These are phyloP conservation scores for Aspergillus pseudoglaucus DNA, from an alignment of 2,329 filamentous ascomycete species.

Conservation along the genomic window DNA sequence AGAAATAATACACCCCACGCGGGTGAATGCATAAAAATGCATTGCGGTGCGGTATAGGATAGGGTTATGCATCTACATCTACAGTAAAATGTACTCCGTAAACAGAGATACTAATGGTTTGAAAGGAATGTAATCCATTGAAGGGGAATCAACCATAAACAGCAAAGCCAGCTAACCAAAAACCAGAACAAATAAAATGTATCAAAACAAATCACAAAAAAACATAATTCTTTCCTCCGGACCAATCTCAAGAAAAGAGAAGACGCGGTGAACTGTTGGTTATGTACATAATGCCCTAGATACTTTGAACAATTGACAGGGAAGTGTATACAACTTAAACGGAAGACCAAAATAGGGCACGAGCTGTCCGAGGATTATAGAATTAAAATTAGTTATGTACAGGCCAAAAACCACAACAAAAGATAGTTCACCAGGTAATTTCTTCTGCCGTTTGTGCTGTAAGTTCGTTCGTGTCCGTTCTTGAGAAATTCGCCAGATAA, in stretches of 20 bases:
- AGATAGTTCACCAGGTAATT: slow-evolving; percentile 7
- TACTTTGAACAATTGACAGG: background rate
- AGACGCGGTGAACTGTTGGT: slow-evolving; percentile 5
- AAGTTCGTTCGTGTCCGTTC: slow-evolving; percentile 8
- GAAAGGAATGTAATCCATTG: slow-evolving; percentile 26
- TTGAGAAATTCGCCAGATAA: slow-evolving; percentile 7
- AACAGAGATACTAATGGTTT: slow-evolving; percentile 2
- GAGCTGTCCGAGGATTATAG: slow-evolving; percentile 7
- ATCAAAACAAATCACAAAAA: slow-evolving; percentile 5
- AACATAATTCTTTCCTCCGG: background rate
- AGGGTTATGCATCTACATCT: background rate
- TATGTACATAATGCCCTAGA: background rate
- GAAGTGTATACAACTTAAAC: background rate
- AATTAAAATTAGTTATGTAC: slow-evolving; percentile 33
- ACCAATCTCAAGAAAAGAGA: no score
- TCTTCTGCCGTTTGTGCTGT: slow-evolving; percentile 14
- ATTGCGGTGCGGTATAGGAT: no score
- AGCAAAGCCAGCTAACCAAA: background rate
- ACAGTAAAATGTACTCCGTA: background rate
- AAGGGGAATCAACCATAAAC: slow-evolving; percentile 11
- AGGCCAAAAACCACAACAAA: slow-evolving; percentile 6
- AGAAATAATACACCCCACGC: no score
- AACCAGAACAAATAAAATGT: background rate
- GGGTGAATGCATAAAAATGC: no score
- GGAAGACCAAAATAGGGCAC: background rate